Evolutionary conservation across 2,329 filamentous ascomycete genomes (phyloP), one percentile per base, ranked within the genome.

Genomic region (Penicillium sp.): DNA sequence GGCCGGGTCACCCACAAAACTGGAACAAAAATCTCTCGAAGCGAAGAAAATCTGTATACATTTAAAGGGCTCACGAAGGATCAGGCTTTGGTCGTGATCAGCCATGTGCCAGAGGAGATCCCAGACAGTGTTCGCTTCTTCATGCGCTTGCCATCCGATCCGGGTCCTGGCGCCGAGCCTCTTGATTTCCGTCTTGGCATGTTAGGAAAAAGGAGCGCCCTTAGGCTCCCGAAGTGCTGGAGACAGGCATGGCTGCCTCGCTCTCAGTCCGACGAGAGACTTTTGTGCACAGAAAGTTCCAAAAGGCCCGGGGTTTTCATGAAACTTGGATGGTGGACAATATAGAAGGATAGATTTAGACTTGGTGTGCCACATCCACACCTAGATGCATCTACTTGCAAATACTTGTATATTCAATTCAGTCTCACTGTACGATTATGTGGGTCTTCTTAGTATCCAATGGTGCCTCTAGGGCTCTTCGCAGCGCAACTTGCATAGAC

Each of bases 71-170:
- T 97, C 52, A 80, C 81, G 1, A 77, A 85, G 0, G 72, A 84
- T 21, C 93, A 97, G 74, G 92, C 92, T 0, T 75, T 99, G 50
- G 82, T 97, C n/a, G 91, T 92, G 59, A 93, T 97, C 55, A 94
- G 91, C 57, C 94, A 99, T 75, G 81, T 93, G 56, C 87, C 86
- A 58, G 92, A 96, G 65, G 94, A 99, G 72, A 89, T 97, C 9
- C 94, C 94, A 0, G 86, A 88, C 46, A 88, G 87, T 61, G 83
- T 97, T 22, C 78, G 90, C 44, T 86, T 95, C 68, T 97, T 89
- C 88, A 79, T 97, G 47, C 92, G 90, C 69, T 77, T 97, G 29
- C 92, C 93, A 2, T 71, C 70, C 5, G 64, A 62, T 16, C 22
- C 41, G 3, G 63, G 52, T 6, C 63, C 65, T 18, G 59, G 51